These are phyloP conservation scores for Carex myosuroides DNA, from an alignment of 176 grass and related monocot species.

Conservation along the genomic window DNA sequence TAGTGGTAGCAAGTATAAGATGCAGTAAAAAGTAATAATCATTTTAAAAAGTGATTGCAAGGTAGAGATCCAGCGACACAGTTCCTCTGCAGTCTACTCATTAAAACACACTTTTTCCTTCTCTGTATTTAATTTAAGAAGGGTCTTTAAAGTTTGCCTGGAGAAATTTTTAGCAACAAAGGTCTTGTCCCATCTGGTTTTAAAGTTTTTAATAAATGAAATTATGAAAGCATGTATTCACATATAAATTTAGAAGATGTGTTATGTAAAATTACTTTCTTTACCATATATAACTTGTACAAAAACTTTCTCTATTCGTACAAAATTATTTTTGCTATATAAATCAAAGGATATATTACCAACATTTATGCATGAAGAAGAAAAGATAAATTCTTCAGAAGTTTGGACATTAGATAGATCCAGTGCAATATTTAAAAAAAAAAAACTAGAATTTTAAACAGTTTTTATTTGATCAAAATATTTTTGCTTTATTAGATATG, in stretches of 20 bases:
- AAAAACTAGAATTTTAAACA: not conserved
- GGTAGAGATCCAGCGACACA: constrained; percentile 2
- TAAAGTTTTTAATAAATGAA: not conserved
- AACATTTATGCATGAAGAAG: not conserved
- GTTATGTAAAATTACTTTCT: not conserved
- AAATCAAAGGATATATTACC: not conserved
- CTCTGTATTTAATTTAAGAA: not conserved
- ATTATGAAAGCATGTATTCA: not conserved
- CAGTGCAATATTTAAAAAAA: not conserved
- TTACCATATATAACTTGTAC: too few relatives aligned
- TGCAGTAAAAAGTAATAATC: constrained; percentile 22
- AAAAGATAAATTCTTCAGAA: not conserved
- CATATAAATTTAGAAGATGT: not conserved
- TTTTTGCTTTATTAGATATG: not conserved
- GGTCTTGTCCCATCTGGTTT: not conserved
- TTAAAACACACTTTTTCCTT: not conserved
- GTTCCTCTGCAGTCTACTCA: constrained; percentile 4
- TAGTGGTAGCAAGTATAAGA: not conserved
- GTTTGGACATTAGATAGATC: not conserved
- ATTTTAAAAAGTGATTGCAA: constrained; percentile 9
- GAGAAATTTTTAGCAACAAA: not conserved
- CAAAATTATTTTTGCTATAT: not conserved
- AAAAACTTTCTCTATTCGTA: not conserved
- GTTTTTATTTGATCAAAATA: not conserved
- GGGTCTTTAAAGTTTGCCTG: not conserved